Evolutionary conservation across 305 asterid genomes (phyloP).

Genomic region (Salvia sclarea): DNA sequence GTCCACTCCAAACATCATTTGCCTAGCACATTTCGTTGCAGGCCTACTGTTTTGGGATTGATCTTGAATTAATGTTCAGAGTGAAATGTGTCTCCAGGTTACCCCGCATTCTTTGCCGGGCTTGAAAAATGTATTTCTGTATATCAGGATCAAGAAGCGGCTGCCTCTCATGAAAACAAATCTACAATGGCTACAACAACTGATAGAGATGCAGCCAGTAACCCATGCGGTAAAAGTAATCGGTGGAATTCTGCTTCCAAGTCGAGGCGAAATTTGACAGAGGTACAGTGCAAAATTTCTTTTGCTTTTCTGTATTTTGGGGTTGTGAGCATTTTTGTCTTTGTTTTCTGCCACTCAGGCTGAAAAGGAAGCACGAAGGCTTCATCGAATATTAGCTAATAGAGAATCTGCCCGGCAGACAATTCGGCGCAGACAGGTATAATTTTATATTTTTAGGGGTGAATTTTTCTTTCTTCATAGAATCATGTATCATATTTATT

Average conservation of each 20-base stretch:
- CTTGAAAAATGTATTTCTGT: slow-evolving; percentile 29
- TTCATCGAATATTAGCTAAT: slow-evolving; percentile 65
- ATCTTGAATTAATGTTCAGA: background rate
- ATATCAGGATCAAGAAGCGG: slow-evolving; percentile 37
- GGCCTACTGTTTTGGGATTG: background rate
- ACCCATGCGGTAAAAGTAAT: slow-evolving; percentile 25
- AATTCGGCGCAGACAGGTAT: slow-evolving; percentile 69
- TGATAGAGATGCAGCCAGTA: slow-evolving; percentile 26
- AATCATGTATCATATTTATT: background rate
- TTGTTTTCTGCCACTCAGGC: slow-evolving; percentile 39
- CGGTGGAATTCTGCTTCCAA: slow-evolving; percentile 33
- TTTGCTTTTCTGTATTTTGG: background rate
- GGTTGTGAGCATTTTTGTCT: background rate
- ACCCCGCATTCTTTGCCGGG: slow-evolving; percentile 12
- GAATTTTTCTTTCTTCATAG: no score
- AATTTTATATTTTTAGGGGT: no score
- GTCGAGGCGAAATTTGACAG: slow-evolving; percentile 41
- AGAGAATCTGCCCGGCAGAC: slow-evolving; percentile 85
- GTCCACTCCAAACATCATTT: background rate
- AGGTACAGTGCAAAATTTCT: slow-evolving; percentile 39
- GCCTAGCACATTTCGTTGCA: background rate
- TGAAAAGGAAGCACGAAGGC: slow-evolving; percentile 55
- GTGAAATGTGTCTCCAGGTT: slow-evolving; percentile 20
- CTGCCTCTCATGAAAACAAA: slow-evolving; percentile 12
- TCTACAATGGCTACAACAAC: slow-evolving; percentile 12